Conservation (phyloP, 2,329 filamentous ascomycete genomes). For the Cladophialophora carrionii region DNA sequence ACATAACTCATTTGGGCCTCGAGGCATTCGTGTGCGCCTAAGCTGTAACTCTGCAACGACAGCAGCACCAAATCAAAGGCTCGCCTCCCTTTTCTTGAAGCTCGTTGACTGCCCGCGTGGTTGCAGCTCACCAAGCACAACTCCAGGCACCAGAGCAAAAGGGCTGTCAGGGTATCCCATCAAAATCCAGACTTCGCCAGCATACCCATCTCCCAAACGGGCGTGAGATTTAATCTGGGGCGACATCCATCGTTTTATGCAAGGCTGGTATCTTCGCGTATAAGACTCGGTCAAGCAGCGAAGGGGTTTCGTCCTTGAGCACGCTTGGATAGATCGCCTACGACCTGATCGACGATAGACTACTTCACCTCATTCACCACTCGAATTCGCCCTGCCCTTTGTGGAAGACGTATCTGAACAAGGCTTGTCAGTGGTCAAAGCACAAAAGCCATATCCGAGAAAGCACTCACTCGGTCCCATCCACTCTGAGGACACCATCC, state of each 20-base stretch:
- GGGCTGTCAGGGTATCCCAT: not conserved
- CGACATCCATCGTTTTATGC: not conserved
- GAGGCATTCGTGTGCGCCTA: not conserved
- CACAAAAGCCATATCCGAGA: not conserved
- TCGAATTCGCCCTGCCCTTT: constrained; percentile 97
- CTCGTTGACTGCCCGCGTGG: not conserved
- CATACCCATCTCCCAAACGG: not conserved
- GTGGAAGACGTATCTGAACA: constrained; percentile 88
- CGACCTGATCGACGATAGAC: not conserved
- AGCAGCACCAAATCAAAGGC: not conserved
- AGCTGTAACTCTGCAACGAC: not conserved
- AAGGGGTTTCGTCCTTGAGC: not conserved
- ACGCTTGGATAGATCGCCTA: not conserved
- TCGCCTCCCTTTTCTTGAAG: not conserved
- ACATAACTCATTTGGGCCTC: constrained; percentile 1
- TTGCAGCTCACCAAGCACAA: not conserved
- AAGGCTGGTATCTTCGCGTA: not conserved
- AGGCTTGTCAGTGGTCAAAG: constrained; percentile 37
- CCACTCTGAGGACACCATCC: constrained; percentile 90
- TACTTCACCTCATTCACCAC: constrained; percentile 65
- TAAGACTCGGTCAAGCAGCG: not conserved
- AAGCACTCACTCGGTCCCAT: constrained; percentile 75
- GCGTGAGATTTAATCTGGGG: not conserved
- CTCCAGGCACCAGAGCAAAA: constrained; percentile 5
- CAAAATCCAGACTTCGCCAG: constrained; percentile 2